Conservation (phyloP, 176 grass and related monocot species). For the Microstegium vimineum region DNA sequence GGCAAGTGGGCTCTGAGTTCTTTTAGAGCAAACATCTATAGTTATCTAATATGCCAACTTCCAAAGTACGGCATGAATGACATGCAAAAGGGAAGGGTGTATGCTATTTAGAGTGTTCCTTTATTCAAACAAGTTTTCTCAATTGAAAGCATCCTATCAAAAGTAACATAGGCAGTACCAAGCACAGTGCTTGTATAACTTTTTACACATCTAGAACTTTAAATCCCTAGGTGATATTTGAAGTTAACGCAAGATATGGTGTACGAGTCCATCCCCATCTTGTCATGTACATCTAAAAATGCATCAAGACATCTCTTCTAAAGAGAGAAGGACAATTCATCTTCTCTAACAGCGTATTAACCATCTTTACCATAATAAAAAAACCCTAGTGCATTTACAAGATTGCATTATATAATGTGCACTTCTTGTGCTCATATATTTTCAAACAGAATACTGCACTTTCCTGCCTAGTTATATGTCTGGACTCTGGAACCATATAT, state of each 20-base stretch:
- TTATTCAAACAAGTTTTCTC: background rate
- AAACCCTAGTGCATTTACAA: background rate
- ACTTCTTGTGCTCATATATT: background rate
- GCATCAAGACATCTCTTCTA: background rate
- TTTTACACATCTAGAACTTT: background rate
- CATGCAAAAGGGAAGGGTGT: background rate
- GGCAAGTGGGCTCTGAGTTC: background rate
- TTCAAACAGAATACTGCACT: background rate
- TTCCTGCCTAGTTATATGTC: background rate
- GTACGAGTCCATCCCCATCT: background rate
- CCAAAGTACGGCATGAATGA: background rate
- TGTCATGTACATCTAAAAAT: background rate
- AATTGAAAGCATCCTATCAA: background rate
- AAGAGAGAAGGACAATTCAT: background rate
- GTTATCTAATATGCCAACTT: background rate
- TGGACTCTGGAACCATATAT: background rate
- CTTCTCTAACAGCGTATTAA: background rate
- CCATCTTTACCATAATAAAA: slow-evolving; percentile 1
- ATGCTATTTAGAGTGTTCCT: background rate
- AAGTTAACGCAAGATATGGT: background rate
- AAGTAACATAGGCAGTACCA: background rate
- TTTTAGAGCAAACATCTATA: background rate
- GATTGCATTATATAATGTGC: background rate
- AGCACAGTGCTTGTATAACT: background rate
- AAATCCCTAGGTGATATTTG: background rate